Percentiles rank a stretch among this genome's conserved stretches.
Conservation (phyloP, 2,329 filamentous ascomycete species). For the Gremmenia infestans region DNA sequence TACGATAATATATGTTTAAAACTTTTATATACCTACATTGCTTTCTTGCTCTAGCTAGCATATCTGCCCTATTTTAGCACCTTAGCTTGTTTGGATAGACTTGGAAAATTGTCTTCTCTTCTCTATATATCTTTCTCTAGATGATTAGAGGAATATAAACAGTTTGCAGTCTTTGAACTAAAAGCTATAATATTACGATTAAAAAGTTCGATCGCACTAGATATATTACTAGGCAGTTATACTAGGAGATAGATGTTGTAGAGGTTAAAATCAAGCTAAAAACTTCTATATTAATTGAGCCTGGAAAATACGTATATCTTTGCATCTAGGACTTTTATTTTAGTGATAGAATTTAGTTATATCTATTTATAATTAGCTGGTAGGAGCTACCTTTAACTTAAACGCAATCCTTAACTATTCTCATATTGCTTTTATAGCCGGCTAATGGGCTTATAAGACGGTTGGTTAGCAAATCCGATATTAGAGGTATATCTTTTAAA, state of each 20-base stretch:
- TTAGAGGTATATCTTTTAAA: neutral
- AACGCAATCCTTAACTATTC: neutral
- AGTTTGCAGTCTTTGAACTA: no score
- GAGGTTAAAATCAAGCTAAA: neutral
- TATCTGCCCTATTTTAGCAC: no score
- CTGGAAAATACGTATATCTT: slow-evolving; percentile 1
- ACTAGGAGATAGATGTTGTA: neutral
- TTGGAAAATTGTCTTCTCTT: no score
- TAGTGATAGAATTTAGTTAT: neutral
- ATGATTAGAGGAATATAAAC: no score
- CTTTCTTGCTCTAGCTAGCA: no score
- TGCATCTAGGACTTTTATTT: neutral
- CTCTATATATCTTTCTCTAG: no score
- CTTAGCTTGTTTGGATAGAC: no score
- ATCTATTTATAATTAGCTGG: neutral
- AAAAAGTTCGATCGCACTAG: neutral
- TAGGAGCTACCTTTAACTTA: neutral
- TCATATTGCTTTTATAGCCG: neutral
- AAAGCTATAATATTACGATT: neutral
- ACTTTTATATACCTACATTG: no score
- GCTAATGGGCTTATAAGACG: neutral
- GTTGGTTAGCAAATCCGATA: neutral
- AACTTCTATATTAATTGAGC: neutral
- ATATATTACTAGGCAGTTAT: neutral
- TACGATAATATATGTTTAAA: no score